Base-by-base conservation (phyloP, 495 filamentous ascomycete species). In the Penicillium waksmanii region DNA sequence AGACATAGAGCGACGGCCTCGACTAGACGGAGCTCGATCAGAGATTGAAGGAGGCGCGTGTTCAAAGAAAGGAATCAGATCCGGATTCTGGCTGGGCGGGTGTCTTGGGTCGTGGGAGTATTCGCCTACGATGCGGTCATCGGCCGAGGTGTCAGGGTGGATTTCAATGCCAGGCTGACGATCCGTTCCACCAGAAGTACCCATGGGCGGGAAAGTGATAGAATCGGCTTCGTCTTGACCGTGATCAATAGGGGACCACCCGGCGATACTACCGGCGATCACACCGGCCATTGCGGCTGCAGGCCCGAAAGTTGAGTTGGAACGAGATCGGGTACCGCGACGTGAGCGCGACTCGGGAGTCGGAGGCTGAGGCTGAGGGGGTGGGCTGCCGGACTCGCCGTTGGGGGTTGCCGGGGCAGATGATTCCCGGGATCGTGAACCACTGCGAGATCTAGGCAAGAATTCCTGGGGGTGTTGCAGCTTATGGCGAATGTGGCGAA, bases 231-330 rank as follows among this genome's bases (percentile, higher is more conserved):
- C 84, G 27, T 71, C 77, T 18, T 77, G 70, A 17, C 66, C 63
- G 21, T 83, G 78, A 55, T 92, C 91, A 55, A 95, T 89, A 0
- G 93, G 93, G 50, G 92, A 96, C 92, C 91, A 96, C 43, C 91
- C 91, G 35, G 85, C 91, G 50, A 97, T 87, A 73, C 88, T 89
- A 52, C 91, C 92, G 36, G 92, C 93, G 56, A 97, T 87, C 50
- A 97, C 85, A 60, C 93, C 93, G 23, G 92, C 88, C 91, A 82
- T 80, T 35, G 92, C 91, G 33, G 90, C 87, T 5, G 91, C 89
- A 2, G 91, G 90, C 10, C 90, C 92, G 49, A 96, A 84, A 2
- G 89, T 86, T 1, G 91, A 96, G 73, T 93, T 96, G 5, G 92
- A 96, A 18, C 93, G 86, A 35, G 93, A 96, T 56, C 93, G 85